A percentile compares a stretch with the other conserved stretches of the same genome.
phyloP scores from a whole-genome alignment of 2,329 filamentous ascomycete genomes.

The Diaporthe helianthi region DNA sequence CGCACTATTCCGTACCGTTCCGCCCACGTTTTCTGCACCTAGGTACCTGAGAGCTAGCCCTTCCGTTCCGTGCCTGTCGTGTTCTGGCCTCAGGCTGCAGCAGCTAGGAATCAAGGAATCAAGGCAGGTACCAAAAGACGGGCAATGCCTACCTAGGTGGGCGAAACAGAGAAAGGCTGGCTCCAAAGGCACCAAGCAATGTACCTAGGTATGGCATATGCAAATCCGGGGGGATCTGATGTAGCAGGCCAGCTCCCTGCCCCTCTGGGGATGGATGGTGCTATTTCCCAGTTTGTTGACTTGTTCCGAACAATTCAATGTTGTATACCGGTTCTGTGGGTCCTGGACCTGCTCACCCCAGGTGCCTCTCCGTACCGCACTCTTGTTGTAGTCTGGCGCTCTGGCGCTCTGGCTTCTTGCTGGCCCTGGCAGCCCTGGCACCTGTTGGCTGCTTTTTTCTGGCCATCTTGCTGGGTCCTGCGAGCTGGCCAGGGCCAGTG shows the following conservation, averaged over 20 bases:
- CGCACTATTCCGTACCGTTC: neutral
- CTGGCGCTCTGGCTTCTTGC: neutral
- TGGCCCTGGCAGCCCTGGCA: neutral
- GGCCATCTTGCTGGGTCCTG: neutral
- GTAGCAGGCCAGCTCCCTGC: conserved; percentile 8
- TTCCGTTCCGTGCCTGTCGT: too few species aligned
- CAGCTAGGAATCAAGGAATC: neutral
- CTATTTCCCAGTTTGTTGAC: conserved; percentile 21
- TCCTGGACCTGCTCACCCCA: neutral
- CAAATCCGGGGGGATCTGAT: conserved; percentile 12
- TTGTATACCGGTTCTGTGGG: conserved; percentile 20
- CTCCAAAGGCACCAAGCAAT: neutral
- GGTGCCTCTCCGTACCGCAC: too few species aligned
- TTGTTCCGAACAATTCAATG: conserved; percentile 14
- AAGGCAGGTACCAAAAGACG: neutral
- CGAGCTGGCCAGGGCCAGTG: neutral
- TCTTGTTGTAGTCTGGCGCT: too few species aligned
- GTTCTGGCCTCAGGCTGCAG: neutral
- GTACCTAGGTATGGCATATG: conserved; percentile 15
- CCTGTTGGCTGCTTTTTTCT: neutral
- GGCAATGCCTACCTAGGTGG: neutral
- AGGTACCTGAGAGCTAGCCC: too few species aligned
- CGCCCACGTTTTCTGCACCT: neutral
- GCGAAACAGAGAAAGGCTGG: neutral
- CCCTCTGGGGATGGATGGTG: conserved; percentile 10